These are phyloP conservation scores for Agarophyton chilense DNA, from an alignment of 23 red algal genomes.

Conservation along the genomic window DNA sequence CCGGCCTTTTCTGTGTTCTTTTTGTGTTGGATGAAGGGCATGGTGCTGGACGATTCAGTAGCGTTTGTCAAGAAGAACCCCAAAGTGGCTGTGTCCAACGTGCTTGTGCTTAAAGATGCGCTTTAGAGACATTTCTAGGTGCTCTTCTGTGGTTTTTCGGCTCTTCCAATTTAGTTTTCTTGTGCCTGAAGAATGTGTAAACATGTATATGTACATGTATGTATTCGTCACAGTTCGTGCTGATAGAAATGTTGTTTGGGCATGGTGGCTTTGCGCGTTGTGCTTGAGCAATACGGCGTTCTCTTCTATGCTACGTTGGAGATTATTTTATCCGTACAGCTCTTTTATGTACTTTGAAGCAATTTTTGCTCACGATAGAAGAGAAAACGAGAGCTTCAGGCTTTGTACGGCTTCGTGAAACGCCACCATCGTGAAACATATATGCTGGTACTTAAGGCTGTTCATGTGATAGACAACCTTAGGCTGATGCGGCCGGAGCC, in stretches of 20 bases:
- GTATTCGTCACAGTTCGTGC: too few relatives aligned
- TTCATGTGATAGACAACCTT: too few relatives aligned
- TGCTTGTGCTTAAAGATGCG: constrained; percentile 71
- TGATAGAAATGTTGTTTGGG: too few relatives aligned
- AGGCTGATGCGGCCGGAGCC: too few relatives aligned
- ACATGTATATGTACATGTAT: too few relatives aligned
- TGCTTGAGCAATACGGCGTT: too few relatives aligned
- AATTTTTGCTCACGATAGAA: neutral
- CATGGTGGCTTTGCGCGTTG: too few relatives aligned
- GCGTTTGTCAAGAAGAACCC: constrained; percentile 72
- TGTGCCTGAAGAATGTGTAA: too few relatives aligned
- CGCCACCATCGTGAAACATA: neutral
- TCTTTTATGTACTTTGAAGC: neutral
- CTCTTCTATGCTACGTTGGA: neutral
- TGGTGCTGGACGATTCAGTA: constrained; percentile 71
- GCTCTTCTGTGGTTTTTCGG: too few relatives aligned
- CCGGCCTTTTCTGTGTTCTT: constrained; percentile 80
- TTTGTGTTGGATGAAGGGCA: constrained; percentile 66
- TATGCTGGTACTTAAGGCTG: too few relatives aligned
- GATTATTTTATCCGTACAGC: neutral
- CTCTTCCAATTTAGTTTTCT: too few relatives aligned
- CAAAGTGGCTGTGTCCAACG: constrained; percentile 83
- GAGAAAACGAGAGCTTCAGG: neutral
- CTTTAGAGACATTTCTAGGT: too few relatives aligned
- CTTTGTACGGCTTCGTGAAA: neutral